Evolutionary conservation across 2,329 filamentous ascomycete species (phyloP).

Genomic region (Penicillium sclerotigenum): DNA sequence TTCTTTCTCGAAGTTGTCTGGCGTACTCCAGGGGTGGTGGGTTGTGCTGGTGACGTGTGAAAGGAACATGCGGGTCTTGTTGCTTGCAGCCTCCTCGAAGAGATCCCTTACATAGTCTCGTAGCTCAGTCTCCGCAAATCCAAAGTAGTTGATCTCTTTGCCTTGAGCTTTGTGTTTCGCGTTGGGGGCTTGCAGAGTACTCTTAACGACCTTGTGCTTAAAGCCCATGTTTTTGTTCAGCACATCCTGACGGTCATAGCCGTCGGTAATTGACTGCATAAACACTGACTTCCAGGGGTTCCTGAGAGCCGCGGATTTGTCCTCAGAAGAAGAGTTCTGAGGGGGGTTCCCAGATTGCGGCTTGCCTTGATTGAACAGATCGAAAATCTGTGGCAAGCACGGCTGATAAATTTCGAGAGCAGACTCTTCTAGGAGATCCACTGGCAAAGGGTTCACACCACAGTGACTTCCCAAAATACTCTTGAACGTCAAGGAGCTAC

Average conservation of each 20-base stretch:
- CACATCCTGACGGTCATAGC: conserved; percentile 38
- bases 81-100: conserved; percentile 30
- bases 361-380: conserved; percentile 37
- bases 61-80: conserved; percentile 33
- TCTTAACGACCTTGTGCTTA: conserved; percentile 27
- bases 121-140: conserved; percentile 41
- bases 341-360: neutral
- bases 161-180: conserved; percentile 35
- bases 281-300: conserved; percentile 36
- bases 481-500: conserved; percentile 41
- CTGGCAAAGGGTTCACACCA: conserved; percentile 40
- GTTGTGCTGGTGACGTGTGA: conserved; percentile 36
- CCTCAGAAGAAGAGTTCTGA: neutral
- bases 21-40: conserved; percentile 46
- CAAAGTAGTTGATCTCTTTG: conserved; percentile 46
- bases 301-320: conserved; percentile 13
- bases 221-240: conserved; percentile 40
- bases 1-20: conserved; percentile 29
- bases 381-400: conserved; percentile 39
- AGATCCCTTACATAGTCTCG: conserved; percentile 36
- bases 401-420: conserved; percentile 40
- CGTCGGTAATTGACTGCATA: conserved; percentile 41
- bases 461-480: conserved; percentile 41
- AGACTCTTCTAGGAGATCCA: conserved; percentile 41
- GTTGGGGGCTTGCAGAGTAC: conserved; percentile 23